Conservation (phyloP, 169 alveolate species). For the Fabrea salina region DNA sequence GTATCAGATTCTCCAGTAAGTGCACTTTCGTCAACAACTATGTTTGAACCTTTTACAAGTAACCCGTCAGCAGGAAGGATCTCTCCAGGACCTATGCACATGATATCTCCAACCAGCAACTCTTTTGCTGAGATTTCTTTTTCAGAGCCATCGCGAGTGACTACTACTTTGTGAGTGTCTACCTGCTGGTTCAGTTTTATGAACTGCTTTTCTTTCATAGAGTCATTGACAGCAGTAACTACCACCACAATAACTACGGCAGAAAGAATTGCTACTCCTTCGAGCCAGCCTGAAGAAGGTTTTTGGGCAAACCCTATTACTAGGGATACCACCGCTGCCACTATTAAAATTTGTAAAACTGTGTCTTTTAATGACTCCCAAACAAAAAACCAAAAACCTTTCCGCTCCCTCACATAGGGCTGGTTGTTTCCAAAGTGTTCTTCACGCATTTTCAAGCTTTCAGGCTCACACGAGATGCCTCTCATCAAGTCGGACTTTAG, state of each 20-base stretch:
- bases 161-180: slow-evolving; percentile 53
- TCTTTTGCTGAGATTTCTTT: slow-evolving; percentile 55
- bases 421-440: slow-evolving; percentile 51
- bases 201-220: slow-evolving; percentile 74
- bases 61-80: slow-evolving; percentile 81
- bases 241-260: slow-evolving; percentile 79
- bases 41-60: slow-evolving; percentile 60
- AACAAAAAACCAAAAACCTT: background rate
- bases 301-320: slow-evolving; percentile 19
- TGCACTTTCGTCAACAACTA: slow-evolving; percentile 73
- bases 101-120: slow-evolving; percentile 78
- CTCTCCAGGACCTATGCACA: slow-evolving; percentile 72
- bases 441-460: background rate
- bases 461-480: no score
- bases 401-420: slow-evolving; percentile 24
- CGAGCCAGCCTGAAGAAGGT: slow-evolving; percentile 74
- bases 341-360: slow-evolving; percentile 25
- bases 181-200: slow-evolving; percentile 61
- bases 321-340: slow-evolving; percentile 12
- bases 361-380: slow-evolving; percentile 14
- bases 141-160: slow-evolving; percentile 63
- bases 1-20: slow-evolving; percentile 78
- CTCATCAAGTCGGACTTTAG: no score
- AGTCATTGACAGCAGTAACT: slow-evolving; percentile 72
- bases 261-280: slow-evolving; percentile 76